Base-by-base conservation (phyloP, 2,329 filamentous ascomycete species). In the Lasiodiplodia theobromae region DNA sequence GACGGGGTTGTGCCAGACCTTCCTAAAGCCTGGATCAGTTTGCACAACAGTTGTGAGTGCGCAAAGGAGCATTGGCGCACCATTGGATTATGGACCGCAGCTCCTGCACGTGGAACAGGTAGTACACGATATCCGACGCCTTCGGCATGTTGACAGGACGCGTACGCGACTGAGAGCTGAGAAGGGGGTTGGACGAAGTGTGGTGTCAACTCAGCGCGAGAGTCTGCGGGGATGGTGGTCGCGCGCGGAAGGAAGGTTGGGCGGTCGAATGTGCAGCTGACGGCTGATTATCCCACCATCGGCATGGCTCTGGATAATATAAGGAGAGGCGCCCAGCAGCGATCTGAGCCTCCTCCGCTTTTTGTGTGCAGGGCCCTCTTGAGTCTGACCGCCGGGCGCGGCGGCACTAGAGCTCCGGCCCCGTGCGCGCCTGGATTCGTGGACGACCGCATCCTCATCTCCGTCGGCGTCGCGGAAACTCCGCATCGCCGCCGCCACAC, bases 1-100 rank as follows among this genome's bases (percentile, higher is more conserved):
- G 23, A 97, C 93, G 14, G 96, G 91, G 72, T 97, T 93, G 83
- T 98, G 96, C 94, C 94, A 98, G 74, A 97, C 84, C 84, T 97
- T 97, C 94, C 94, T 97, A 66, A 2, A 66, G 38, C 40, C 62
- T 60, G 51, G 8, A 57, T 64, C 58, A 64, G 60, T 65, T 68
- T 64, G 60, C 67, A 44, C 40, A 18, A 47, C 51, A 47, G 60
- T 65, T 62, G 38, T 25, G 52, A 28, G 25, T 31, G 58, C 58
- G 58, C 67, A 49, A 54, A n/a, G 67, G 66, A 63, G 49, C 23
- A 49, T 34, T 34, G 47, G 16, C 84, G 73, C 85, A 96, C 94
- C 94, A 97, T 90, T 97, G 94, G 71, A 97, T 86, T 71, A 97
- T 93, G 57, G 91, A 86, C 76, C 93, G 89, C 78, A 97, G 83